Conservation (phyloP, 306 rosid genomes). For the Vicia faba region DNA sequence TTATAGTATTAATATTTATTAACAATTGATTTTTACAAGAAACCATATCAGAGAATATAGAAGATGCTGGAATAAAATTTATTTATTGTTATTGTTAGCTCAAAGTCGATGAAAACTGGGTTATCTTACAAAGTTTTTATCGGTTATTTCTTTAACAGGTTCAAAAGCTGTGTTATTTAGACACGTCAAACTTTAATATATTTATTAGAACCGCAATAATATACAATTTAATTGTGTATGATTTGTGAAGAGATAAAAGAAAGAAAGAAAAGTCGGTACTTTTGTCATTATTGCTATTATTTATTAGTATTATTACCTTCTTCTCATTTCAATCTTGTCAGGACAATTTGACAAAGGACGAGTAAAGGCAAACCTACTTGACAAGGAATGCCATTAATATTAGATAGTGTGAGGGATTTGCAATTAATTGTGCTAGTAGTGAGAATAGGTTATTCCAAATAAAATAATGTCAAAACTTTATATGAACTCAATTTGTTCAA, state of each 20-base stretch:
- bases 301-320: too few species aligned
- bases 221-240: too few species aligned
- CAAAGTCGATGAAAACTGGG: not conserved
- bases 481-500: not conserved
- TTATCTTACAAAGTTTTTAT: not conserved
- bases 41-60: not conserved
- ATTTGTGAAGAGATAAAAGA: too few species aligned
- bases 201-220: too few species aligned
- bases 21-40: not conserved
- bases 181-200: not conserved
- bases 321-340: not conserved
- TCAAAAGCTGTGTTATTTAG: not conserved
- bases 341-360: not conserved
- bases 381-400: not conserved
- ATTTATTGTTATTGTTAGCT: not conserved
- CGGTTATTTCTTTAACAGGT: not conserved
- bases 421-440: not conserved
- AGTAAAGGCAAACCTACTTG: constrained; percentile 1
- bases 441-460: not conserved
- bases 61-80: not conserved
- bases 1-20: not conserved
- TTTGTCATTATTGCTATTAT: too few species aligned
- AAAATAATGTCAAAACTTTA: not conserved
- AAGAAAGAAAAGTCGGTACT: too few species aligned
- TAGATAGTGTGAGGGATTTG: too few species aligned